These are phyloP conservation scores for Setomelanomma holmii DNA, from an alignment of 2,329 filamentous ascomycete species.

Conservation along the genomic window DNA sequence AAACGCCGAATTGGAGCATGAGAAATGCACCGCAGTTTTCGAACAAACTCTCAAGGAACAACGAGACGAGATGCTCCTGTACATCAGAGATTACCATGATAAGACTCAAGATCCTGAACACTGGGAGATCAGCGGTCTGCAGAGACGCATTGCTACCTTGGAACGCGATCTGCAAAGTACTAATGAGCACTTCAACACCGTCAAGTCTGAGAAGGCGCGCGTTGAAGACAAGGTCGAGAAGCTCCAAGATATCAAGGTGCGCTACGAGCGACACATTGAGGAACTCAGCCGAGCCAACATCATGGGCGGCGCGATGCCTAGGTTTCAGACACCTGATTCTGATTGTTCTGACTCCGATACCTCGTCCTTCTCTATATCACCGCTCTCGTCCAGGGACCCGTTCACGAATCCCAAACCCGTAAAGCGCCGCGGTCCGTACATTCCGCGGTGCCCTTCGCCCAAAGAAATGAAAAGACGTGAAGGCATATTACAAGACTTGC, in stretches of 20 bases:
- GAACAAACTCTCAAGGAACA: constrained; percentile 1
- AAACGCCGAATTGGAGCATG: neutral
- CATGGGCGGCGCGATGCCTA: neutral
- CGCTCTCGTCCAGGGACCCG: neutral
- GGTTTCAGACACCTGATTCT: neutral
- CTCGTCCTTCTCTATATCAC: neutral
- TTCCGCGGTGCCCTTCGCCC: neutral
- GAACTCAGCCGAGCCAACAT: neutral
- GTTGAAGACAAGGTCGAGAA: constrained; percentile 1
- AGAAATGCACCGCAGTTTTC: constrained; percentile 2
- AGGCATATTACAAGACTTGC: neutral
- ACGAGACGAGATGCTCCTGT: constrained; percentile 3
- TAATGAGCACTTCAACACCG: neutral
- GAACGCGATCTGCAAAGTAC: constrained; percentile 1
- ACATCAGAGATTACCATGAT: constrained; percentile 17
- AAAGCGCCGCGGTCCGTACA: neutral
- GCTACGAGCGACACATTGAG: constrained; percentile 1
- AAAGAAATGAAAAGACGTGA: neutral
- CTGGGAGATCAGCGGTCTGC: constrained; percentile 10
- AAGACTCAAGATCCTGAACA: constrained; percentile 9
- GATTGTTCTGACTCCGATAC: neutral
- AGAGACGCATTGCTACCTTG: constrained; percentile 5
- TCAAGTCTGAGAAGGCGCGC: constrained; percentile 4
- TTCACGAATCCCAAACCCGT: neutral
- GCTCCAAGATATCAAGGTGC: neutral